Evolutionary conservation across 208 protist species (phyloP), one percentile per base, ranked within the genome.

Genomic region (Leishmania guyanensis): DNA sequence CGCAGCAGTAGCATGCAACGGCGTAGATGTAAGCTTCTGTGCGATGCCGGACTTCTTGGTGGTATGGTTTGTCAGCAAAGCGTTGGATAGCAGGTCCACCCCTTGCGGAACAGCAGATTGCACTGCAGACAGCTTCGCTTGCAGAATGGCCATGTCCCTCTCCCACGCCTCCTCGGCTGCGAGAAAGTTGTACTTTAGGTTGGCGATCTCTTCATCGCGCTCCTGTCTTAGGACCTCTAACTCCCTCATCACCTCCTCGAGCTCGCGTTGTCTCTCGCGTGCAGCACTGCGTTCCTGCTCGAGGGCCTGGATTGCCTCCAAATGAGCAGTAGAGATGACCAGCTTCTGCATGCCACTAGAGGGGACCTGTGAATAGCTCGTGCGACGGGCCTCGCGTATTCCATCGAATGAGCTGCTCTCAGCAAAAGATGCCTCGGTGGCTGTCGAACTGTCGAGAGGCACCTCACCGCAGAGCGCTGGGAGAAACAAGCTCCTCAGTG

Each of bases 201-300:
- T 81, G 4, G 60, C 79, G 36, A 96, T 89, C 60, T 96, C 92
- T 68, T 78, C 81, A 77, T 94, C 91, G 1, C 90, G 77, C 50
- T 93, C 87, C 4, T 85, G 80, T 39, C 86, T 78, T 10, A 92
- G 83, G 10, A 53, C 60, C 48, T 88, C 82, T 5, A 96, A 74
- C 74, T 96, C 89, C 6, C 53, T 72, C 77, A 96, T 91, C 64
- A 93, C 83, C 4, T 79, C 78, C 74, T 94, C 88, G 14, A 94
- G 81, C 20, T 75, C 84, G 39, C 78, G 82, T 71, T 94, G 86
- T 71, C 89, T 89, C 58, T 77, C 82, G 2, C 80, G 84, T 0
- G 88, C 89, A 0, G 82, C 89, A 29, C 72, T 65, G n/a, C 88
- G 83, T 51, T 93, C 91, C n/a, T 84, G 78, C 73, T 93, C 91